Conservation (phyloP, 371 early-diverging fungal genomes). For the Mortierella sp. region DNA sequence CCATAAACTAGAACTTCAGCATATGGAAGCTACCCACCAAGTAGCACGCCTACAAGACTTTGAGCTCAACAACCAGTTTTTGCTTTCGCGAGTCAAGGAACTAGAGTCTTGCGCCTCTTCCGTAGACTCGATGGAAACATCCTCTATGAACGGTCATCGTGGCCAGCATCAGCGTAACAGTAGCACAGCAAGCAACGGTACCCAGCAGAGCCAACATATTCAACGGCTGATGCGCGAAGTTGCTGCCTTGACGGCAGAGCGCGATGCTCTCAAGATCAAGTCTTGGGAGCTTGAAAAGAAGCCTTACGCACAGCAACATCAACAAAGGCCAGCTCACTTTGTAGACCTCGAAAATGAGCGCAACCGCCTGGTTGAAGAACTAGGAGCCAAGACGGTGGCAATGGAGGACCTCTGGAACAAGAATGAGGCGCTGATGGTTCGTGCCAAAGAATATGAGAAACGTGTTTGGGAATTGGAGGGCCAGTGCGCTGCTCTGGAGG, state of each 20-base stretch:
- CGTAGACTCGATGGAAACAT: conserved; percentile 41
- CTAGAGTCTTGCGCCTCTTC: conserved; percentile 49
- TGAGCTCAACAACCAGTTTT: conserved; percentile 47
- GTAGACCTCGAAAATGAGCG: conserved; percentile 54
- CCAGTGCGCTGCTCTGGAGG: conserved; percentile 40
- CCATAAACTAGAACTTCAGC: conserved; percentile 51
- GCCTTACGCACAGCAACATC: conserved; percentile 39
- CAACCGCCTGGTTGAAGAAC: conserved; percentile 46
- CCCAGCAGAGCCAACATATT: conserved; percentile 30
- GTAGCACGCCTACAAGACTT: conserved; percentile 43
- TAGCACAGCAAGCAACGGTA: not conserved
- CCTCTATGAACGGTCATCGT: conserved; percentile 43
- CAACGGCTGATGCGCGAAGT: conserved; percentile 41
- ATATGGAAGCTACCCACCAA: conserved; percentile 41
- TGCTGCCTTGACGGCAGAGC: conserved; percentile 31
- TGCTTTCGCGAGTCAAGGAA: conserved; percentile 46
- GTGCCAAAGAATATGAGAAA: conserved; percentile 49
- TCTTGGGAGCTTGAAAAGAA: conserved; percentile 51
- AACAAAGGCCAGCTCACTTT: conserved; percentile 42
- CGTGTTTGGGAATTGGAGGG: conserved; percentile 55
- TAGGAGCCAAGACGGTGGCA: conserved; percentile 48
- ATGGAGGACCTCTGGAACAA: conserved; percentile 50
- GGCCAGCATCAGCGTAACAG: conserved; percentile 26
- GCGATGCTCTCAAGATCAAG: conserved; percentile 50
- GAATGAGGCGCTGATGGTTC: conserved; percentile 42